Conservation (phyloP, 306 rosid species). For the Oemleria cerasiformis region DNA sequence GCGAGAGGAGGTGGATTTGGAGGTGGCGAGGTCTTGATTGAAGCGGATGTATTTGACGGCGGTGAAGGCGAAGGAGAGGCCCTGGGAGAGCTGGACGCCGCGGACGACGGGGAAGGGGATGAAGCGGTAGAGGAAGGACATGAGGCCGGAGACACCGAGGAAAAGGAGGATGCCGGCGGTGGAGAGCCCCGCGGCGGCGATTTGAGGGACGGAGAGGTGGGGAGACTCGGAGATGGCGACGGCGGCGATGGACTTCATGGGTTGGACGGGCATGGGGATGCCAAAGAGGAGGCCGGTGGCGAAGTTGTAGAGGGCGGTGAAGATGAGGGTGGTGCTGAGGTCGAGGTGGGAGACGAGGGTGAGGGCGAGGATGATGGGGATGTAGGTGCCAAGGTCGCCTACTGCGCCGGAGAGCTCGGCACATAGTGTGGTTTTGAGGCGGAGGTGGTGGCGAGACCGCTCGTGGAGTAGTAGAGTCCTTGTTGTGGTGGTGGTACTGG, state of each 20-base stretch:
- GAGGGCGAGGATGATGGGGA: too few relatives aligned
- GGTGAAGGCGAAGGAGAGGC: conserved; percentile 68
- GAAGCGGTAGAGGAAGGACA: conserved; percentile 72
- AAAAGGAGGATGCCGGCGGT: conserved; percentile 66
- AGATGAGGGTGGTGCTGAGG: too few relatives aligned
- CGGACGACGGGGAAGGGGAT: conserved; percentile 87
- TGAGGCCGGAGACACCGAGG: conserved; percentile 67
- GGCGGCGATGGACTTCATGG: conserved; percentile 90
- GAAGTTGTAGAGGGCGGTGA: conserved; percentile 75
- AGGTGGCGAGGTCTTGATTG: conserved; percentile 45
- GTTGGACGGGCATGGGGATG: conserved; percentile 90
- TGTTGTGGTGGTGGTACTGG: too few relatives aligned
- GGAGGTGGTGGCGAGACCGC: too few relatives aligned
- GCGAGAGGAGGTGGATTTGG: conserved; percentile 48
- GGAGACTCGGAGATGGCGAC: conserved; percentile 71
- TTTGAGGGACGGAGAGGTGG: conserved; percentile 63
- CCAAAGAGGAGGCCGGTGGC: conserved; percentile 74
- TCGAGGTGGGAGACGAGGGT: too few relatives aligned
- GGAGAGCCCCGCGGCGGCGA: conserved; percentile 74
- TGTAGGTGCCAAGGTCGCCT: too few relatives aligned
- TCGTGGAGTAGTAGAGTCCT: too few relatives aligned
- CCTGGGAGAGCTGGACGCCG: conserved; percentile 85
- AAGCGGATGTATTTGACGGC: conserved; percentile 74
- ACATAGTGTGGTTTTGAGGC: too few relatives aligned
- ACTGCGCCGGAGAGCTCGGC: too few relatives aligned